phyloP scores from a whole-genome alignment of 2,329 filamentous ascomycete genomes.

The Balansia obtecta region DNA sequence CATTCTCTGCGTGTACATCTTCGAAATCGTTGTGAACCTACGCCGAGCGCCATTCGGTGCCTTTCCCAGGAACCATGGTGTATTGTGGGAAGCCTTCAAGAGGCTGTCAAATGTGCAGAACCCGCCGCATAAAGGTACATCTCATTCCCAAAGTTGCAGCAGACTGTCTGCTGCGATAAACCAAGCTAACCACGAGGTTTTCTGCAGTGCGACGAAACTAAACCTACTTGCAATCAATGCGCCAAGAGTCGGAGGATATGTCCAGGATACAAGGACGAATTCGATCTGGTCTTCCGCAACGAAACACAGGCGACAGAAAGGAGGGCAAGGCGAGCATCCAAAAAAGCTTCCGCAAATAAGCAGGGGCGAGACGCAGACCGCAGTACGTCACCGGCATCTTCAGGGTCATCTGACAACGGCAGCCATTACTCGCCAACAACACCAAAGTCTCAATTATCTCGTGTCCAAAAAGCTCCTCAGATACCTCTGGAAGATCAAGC shows the following conservation, averaged over 20 bases:
- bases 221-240: conserved; percentile 53
- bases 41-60: not conserved
- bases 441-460: conserved; percentile 9
- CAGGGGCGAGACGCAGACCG: conserved; percentile 15
- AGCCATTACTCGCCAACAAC: conserved; percentile 8
- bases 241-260: conserved; percentile 50
- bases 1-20: not conserved
- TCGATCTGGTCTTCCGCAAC: conserved; percentile 60
- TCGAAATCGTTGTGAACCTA: not conserved
- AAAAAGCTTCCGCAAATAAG: conserved; percentile 30
- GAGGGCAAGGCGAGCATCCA: conserved; percentile 44
- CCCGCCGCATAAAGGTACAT: conserved; percentile 57
- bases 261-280: conserved; percentile 58
- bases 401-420: conserved; percentile 7
- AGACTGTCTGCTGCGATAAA: not conserved
- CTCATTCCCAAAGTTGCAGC: not conserved
- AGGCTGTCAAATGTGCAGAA: conserved; percentile 65
- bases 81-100: conserved; percentile 54
- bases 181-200: not conserved
- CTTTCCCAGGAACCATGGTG: conserved; percentile 35
- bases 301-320: conserved; percentile 57
- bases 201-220: conserved; percentile 55
- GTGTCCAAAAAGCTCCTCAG: conserved; percentile 21
- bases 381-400: conserved; percentile 8
- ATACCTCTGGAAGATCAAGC: conserved; percentile 42